A percentile compares a stretch with the other conserved stretches of the same genome.
These are phyloP conservation scores for Claviceps fusiformis DNA, from an alignment of 2,329 filamentous ascomycete genomes.

Conservation along the genomic window DNA sequence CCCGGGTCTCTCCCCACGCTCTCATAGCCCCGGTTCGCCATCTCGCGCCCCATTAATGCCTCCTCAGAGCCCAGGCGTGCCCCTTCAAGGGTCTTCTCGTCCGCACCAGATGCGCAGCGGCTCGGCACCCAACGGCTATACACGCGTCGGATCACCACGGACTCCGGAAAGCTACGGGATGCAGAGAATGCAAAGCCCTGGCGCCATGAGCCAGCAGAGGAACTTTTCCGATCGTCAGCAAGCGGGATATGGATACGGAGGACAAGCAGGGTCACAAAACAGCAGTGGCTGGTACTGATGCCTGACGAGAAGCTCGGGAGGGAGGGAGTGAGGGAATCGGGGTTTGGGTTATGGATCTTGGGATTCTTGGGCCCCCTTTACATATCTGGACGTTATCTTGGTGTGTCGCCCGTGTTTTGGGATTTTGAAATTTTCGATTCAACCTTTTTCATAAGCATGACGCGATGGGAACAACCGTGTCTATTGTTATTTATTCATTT, in stretches of 20 bases:
- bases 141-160: constrained; percentile 8
- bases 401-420: background rate
- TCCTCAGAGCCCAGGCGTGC: background rate
- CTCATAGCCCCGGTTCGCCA: constrained; percentile 3
- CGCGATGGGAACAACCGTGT: no score
- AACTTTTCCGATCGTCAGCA: constrained; percentile 8
- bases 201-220: constrained; percentile 1
- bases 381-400: background rate
- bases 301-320: background rate
- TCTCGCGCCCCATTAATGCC: background rate
- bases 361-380: background rate
- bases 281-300: background rate
- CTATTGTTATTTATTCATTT: background rate
- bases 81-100: background rate
- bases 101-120: constrained; percentile 4
- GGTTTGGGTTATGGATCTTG: background rate
- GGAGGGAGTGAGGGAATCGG: no score
- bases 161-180: constrained; percentile 6
- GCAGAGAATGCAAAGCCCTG: constrained; percentile 8
- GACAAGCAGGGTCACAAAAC: background rate
- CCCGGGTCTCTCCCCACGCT: background rate
- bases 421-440: no score
- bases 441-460: background rate
- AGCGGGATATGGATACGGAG: constrained; percentile 2
- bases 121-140: constrained; percentile 2